A percentile compares a stretch with the other conserved stretches of the same genome.
phyloP scores from a whole-genome alignment of 164 flowering plant genomes.

The Magnolia kwangsiensis region DNA sequence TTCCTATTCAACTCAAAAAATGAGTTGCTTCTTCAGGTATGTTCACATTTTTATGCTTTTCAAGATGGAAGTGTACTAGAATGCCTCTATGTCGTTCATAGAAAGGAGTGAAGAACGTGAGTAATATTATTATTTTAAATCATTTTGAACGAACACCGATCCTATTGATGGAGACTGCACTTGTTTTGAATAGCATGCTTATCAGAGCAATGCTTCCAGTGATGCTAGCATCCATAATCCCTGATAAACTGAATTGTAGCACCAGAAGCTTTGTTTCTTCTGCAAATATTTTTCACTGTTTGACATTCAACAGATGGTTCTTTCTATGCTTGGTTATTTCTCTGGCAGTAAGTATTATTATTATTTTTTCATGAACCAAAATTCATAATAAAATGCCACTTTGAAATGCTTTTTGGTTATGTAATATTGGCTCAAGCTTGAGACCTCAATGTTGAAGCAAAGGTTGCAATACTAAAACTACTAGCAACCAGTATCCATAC shows the following conservation, averaged over 20 bases:
- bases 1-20: conserved; percentile 87
- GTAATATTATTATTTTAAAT: background rate
- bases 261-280: background rate
- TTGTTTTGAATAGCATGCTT: background rate
- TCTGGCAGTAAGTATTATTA: too few species aligned
- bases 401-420: too few species aligned
- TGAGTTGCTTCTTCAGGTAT: conserved; percentile 95
- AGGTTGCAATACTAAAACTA: too few species aligned
- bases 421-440: too few species aligned
- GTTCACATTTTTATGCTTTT: conserved; percentile 2
- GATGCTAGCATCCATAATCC: background rate
- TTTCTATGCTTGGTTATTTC: background rate
- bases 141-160: background rate
- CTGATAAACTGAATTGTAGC: background rate
- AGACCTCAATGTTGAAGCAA: too few species aligned
- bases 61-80: background rate
- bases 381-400: too few species aligned
- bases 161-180: background rate
- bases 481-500: too few species aligned
- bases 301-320: background rate
- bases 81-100: background rate
- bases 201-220: background rate
- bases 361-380: too few species aligned
- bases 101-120: background rate
- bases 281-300: background rate